Conservation (phyloP, 371 early-diverging fungal genomes). For the Apophysomyces sp. region DNA sequence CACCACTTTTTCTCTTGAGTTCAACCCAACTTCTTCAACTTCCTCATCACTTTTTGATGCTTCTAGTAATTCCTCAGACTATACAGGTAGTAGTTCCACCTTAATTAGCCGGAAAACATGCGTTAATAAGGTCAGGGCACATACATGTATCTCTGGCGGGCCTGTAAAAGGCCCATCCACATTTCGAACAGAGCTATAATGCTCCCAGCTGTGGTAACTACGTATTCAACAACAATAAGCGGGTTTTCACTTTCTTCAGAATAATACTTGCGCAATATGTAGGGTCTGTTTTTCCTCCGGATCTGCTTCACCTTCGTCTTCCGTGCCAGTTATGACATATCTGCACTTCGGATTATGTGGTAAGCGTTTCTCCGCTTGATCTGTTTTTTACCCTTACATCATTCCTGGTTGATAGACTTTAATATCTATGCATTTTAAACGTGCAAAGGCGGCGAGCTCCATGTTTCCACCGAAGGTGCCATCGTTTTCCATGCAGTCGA, state of each 20-base stretch:
- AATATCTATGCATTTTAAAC: constrained; percentile 63
- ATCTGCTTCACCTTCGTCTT: constrained; percentile 26
- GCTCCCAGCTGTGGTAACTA: constrained; percentile 84
- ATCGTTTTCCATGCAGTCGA: constrained; percentile 66
- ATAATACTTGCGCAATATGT: constrained; percentile 69
- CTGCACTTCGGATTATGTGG: constrained; percentile 12
- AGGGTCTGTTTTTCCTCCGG: constrained; percentile 44
- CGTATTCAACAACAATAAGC: not conserved
- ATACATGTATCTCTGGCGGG: constrained; percentile 55
- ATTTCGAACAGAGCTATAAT: constrained; percentile 79
- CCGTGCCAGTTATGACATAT: constrained; percentile 67
- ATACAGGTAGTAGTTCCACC: too few relatives aligned
- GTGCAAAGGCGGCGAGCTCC: constrained; percentile 84
- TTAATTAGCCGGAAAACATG: not conserved
- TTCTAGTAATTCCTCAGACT: constrained; percentile 5
- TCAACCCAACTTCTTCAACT: constrained; percentile 24
- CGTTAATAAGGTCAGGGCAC: constrained; percentile 14
- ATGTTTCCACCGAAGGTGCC: constrained; percentile 84
- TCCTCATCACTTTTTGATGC: constrained; percentile 12
- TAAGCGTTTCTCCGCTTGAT: not conserved
- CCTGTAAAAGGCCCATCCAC: constrained; percentile 64
- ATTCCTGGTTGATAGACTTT: constrained; percentile 80
- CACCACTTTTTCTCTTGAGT: constrained; percentile 49
- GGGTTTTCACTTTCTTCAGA: not conserved
- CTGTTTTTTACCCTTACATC: constrained; percentile 33